Base-by-base conservation (phyloP, 148 eudicot genomes). In the Fallopia convolvulus region DNA sequence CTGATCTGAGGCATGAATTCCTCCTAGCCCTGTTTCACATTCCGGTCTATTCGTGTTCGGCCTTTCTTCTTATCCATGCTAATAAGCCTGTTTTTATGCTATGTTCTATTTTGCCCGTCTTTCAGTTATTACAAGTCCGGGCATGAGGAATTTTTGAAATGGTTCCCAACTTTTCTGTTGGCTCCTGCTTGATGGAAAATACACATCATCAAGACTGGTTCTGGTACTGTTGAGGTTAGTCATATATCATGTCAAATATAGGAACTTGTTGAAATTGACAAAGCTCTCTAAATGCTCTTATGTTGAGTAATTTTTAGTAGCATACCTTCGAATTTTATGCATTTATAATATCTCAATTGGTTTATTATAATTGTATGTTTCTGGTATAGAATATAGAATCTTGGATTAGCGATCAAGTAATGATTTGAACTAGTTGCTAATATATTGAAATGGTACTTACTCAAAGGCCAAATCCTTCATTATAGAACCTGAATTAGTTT, bases 1-100 rank as follows among this genome's bases (percentile, higher is more conserved):
- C 21, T 39, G 36, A 68, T 15, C 8, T 68, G 41, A 68, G 72
- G 72, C 72, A 68, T 36, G 72, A 36, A 68, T 36, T 36, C 72
- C 44, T 36, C 72, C 44, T 36, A 39, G 9, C 7, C 72, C 46
- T 17, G 72, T 66, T 63, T 63, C 70, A 63, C 18, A 26, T 63
- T 63, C 70, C 2, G 5, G 30, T 63, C 15, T 63, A 4, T 30
- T 30, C 8, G 32, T 61, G 68, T 4, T 68, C 7, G 10, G 15
- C 23, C 44, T 68, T 5, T 17, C 30, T 68, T 33, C 72, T 33
- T 17, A 68, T 68, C 44, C 46, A 33, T 39, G 17, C 14, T 61
- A 26, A 3, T 14, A 39, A 33, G 44, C 72, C 44, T 17, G 72
- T 36, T 20, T 23, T 23, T 68, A 33, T 68, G 11, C 20, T 15